These are phyloP conservation scores for Silybum marianum DNA, from an alignment of 129 eudicot species.

Conservation along the genomic window DNA sequence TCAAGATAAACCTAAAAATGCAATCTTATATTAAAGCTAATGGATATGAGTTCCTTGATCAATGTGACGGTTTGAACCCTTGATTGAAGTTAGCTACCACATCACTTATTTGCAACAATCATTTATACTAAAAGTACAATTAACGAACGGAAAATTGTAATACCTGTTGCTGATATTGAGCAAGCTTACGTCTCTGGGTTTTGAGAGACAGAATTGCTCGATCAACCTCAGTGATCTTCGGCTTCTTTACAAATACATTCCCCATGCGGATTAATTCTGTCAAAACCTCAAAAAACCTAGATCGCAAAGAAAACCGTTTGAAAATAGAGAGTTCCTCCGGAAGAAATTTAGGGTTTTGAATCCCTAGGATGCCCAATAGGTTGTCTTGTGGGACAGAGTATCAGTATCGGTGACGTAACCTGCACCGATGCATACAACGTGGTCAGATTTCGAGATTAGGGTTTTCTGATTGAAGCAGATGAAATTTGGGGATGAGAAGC, in stretches of 20 bases:
- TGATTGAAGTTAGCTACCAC: background rate
- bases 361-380: slow-evolving; percentile 14
- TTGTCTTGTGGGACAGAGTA: background rate
- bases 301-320: background rate
- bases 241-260: slow-evolving; percentile 89
- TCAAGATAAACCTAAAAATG: background rate
- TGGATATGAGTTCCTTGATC: background rate
- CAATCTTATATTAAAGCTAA: background rate
- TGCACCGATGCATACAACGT: slow-evolving; percentile 12
- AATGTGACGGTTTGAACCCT: background rate
- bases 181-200: slow-evolving; percentile 97
- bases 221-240: slow-evolving; percentile 97
- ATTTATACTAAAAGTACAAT: slow-evolving; percentile 8
- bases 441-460: slow-evolving; percentile 11
- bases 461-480: slow-evolving; percentile 14
- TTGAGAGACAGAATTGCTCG: slow-evolving; percentile 91
- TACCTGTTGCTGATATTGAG: slow-evolving; percentile 93
- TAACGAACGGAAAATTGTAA: background rate
- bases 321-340: background rate
- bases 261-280: slow-evolving; percentile 48
- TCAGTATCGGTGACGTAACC: slow-evolving; percentile 8
- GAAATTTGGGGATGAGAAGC: slow-evolving; percentile 13
- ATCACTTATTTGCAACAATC: background rate
- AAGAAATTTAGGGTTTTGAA: slow-evolving; percentile 18
- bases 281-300: slow-evolving; percentile 23